Conservation (phyloP, 805 yeast species). For the Saccharomycopsis vini region DNA sequence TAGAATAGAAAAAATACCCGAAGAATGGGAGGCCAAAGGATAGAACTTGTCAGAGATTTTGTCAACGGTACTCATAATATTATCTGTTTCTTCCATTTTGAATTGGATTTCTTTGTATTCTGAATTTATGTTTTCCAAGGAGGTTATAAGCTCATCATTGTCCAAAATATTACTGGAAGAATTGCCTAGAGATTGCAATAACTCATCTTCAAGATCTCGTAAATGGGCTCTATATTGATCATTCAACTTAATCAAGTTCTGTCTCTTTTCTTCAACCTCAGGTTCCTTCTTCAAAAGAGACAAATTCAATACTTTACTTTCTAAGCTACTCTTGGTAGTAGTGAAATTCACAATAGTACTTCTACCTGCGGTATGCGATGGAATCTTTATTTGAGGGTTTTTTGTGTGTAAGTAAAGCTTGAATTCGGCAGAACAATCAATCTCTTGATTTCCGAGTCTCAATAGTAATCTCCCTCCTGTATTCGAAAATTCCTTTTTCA, state of each 20-base stretch:
- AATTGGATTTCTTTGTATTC: slow-evolving; percentile 48
- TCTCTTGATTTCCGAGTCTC: slow-evolving; percentile 47
- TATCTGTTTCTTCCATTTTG: slow-evolving; percentile 46
- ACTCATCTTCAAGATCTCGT: slow-evolving; percentile 44
- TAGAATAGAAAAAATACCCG: slow-evolving; percentile 41
- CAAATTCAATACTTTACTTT: slow-evolving; percentile 50
- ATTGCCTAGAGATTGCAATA: slow-evolving; percentile 49
- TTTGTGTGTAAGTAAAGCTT: slow-evolving; percentile 50
- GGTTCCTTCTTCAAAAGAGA: slow-evolving; percentile 52
- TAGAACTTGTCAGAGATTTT: slow-evolving; percentile 36
- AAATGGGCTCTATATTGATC: slow-evolving; percentile 51
- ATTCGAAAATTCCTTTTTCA: slow-evolving; percentile 49
- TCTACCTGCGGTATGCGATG: slow-evolving; percentile 53
- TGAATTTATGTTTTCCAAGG: slow-evolving; percentile 55
- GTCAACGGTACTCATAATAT: slow-evolving; percentile 48
- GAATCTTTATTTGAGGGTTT: slow-evolving; percentile 39
- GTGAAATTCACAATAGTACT: slow-evolving; percentile 62
- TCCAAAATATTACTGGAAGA: slow-evolving; percentile 60
- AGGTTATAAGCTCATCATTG: slow-evolving; percentile 46
- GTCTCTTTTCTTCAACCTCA: slow-evolving; percentile 51
- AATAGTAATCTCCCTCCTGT: slow-evolving; percentile 66
- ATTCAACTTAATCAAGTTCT: slow-evolving; percentile 44
- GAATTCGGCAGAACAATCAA: slow-evolving; percentile 64
- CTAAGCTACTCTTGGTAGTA: slow-evolving; percentile 58
- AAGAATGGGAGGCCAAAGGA: slow-evolving; percentile 48